Percentiles rank a stretch among this genome's conserved stretches.
Conservation (phyloP, 208 protist species). For the Crithidia acanthocephali region DNA sequence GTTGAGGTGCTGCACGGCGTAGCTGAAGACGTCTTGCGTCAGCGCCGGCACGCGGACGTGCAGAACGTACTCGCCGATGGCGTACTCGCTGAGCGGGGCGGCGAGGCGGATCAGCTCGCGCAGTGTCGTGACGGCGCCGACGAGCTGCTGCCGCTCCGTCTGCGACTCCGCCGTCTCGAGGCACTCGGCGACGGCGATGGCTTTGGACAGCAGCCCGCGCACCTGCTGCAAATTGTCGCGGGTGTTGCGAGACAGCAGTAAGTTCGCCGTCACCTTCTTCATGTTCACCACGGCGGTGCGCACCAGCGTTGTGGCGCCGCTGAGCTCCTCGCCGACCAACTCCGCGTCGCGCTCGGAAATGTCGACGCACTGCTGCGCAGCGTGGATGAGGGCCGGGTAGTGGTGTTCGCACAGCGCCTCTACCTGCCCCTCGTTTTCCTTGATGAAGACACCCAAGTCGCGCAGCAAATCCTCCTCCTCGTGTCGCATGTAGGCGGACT, state of each 20-base stretch:
- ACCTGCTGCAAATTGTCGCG: conserved; percentile 69
- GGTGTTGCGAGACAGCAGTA: conserved; percentile 68
- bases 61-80: conserved; percentile 86
- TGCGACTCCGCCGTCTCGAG: conserved; percentile 84
- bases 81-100: conserved; percentile 72
- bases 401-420: conserved; percentile 86
- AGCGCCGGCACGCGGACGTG: conserved; percentile 78
- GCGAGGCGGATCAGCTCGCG: conserved; percentile 72
- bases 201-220: conserved; percentile 50
- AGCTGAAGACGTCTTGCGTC: conserved; percentile 59
- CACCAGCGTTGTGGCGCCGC: conserved; percentile 73
- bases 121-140: conserved; percentile 76
- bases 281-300: conserved; percentile 76
- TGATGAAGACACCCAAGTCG: conserved; percentile 80
- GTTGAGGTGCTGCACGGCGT: conserved; percentile 84
- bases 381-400: conserved; percentile 89
- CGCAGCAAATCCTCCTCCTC: conserved; percentile 80
- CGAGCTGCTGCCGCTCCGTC: conserved; percentile 70
- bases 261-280: conserved; percentile 65
- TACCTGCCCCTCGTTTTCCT: conserved; percentile 87
- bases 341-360: conserved; percentile 87
- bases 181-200: conserved; percentile 73
- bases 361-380: conserved; percentile 79
- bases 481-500: conserved; percentile 78
- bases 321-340: conserved; percentile 86